Percentiles rank a stretch among this genome's conserved stretches.
Evolutionary conservation across 2,329 filamentous ascomycete genomes (phyloP).

Genomic region (Cladosporium sp.): DNA sequence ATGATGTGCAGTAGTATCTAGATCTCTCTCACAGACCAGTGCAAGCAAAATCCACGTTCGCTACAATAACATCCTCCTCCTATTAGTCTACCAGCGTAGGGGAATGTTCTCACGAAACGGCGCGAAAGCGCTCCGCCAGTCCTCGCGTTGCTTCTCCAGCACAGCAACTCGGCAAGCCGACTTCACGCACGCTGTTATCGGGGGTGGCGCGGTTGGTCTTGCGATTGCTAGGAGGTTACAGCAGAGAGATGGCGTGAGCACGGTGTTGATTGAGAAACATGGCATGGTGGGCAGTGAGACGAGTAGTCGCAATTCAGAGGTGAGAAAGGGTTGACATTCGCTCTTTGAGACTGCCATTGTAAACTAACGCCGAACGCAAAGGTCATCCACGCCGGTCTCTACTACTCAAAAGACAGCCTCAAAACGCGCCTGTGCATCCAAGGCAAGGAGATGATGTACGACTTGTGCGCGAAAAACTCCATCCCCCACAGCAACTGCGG

Average conservation of each 20-base stretch:
- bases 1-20: too few species aligned
- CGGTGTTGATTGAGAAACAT: constrained; percentile 78
- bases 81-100: too few species aligned
- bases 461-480: constrained; percentile 60
- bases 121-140: constrained; percentile 8
- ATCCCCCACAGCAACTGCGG: constrained; percentile 72
- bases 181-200: constrained; percentile 64
- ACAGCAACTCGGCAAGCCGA: constrained; percentile 43
- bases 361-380: constrained; percentile 26
- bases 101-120: constrained; percentile 15
- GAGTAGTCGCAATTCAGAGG: constrained; percentile 83
- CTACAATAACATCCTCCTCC: too few species aligned
- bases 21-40: too few species aligned
- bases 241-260: constrained; percentile 54
- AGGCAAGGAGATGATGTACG: constrained; percentile 74
- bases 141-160: constrained; percentile 38
- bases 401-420: constrained; percentile 71
- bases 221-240: constrained; percentile 72
- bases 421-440: constrained; percentile 80
- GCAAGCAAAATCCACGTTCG: too few species aligned
- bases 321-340: constrained; percentile 26
- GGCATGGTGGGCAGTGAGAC: constrained; percentile 74
- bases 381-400: constrained; percentile 93
- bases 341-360: neutral
- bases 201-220: constrained; percentile 71